Evolutionary conservation across 2,329 filamentous ascomycete species (phyloP).

Genomic region (Cytospora schulzeri): DNA sequence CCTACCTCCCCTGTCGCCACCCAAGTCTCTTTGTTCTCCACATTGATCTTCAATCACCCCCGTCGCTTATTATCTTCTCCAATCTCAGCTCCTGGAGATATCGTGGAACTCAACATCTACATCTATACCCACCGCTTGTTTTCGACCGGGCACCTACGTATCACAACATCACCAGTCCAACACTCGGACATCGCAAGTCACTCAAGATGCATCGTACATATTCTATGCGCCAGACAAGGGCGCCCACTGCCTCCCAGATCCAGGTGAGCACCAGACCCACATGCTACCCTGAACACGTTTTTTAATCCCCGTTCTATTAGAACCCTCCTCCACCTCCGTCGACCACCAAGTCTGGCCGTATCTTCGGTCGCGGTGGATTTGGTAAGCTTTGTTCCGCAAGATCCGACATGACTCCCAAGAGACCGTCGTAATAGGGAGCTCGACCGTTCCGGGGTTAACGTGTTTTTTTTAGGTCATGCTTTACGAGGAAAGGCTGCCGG

Average conservation of each 20-base stretch:
- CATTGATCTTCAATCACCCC: background rate
- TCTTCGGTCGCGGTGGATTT: constrained; percentile 85
- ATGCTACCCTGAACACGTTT: background rate
- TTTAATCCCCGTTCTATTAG: constrained; percentile 46
- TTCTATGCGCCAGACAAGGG: constrained; percentile 96
- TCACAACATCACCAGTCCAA: constrained; percentile 4
- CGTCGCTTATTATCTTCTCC: background rate
- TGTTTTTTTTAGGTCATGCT: constrained; percentile 55
- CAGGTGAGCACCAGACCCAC: constrained; percentile 48
- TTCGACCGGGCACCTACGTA: constrained; percentile 4
- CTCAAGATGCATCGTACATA: constrained; percentile 93
- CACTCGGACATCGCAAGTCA: background rate
- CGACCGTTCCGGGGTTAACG: constrained; percentile 30
- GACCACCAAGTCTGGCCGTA: constrained; percentile 83
- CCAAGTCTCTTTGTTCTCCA: constrained; percentile 6
- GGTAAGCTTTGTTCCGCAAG: constrained; percentile 61
- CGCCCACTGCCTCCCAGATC: constrained; percentile 84
- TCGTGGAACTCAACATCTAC: constrained; percentile 4
- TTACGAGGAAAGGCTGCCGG: constrained; percentile 75
- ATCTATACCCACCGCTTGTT: constrained; percentile 8
- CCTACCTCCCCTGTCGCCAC: constrained; percentile 14
- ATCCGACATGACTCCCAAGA: background rate
- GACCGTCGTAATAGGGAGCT: background rate
- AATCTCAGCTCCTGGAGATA: background rate
- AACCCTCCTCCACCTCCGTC: constrained; percentile 92